These are phyloP conservation scores for Coniochaeta prunicola DNA, from an alignment of 2,329 filamentous ascomycete species.

Conservation along the genomic window DNA sequence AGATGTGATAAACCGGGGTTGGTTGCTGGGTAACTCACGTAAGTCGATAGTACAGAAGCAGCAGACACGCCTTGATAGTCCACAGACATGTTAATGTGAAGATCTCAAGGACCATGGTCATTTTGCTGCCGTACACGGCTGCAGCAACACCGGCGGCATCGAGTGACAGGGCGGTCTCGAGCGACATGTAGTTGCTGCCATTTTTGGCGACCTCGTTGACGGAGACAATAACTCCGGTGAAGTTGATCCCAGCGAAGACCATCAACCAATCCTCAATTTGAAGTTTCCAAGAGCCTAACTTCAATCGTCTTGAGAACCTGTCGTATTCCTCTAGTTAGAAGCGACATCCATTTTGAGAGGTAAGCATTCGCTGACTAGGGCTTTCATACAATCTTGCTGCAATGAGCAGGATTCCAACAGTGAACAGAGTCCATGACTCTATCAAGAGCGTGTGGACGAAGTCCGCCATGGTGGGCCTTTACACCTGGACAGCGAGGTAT, in stretches of 20 bases:
- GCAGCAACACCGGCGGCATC: slow-evolving; percentile 31
- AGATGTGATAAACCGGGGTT: not conserved
- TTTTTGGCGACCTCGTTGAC: slow-evolving; percentile 33
- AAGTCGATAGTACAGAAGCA: slow-evolving; percentile 45
- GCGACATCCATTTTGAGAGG: too few species aligned
- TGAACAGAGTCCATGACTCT: slow-evolving; percentile 15
- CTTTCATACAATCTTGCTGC: slow-evolving; percentile 6
- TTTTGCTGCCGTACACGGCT: slow-evolving; percentile 45
- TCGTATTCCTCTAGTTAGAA: not conserved
- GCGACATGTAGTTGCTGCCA: slow-evolving; percentile 36
- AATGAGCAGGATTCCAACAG: slow-evolving; percentile 9
- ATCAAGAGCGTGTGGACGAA: slow-evolving; percentile 3
- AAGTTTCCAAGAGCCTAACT: slow-evolving; percentile 36
- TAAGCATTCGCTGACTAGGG: too few species aligned
- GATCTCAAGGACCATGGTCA: slow-evolving; percentile 45
- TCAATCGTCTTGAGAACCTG: slow-evolving; percentile 22
- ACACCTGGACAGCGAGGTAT: not conserved
- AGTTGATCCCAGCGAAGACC: slow-evolving; percentile 34
- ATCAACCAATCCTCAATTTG: slow-evolving; percentile 52
- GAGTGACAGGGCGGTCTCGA: slow-evolving; percentile 29
- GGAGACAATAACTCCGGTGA: slow-evolving; percentile 33
- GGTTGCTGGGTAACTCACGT: slow-evolving; percentile 26
- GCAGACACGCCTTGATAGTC: slow-evolving; percentile 44
- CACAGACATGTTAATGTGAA: slow-evolving; percentile 43
- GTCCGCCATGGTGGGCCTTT: not conserved